A percentile compares a stretch with the other conserved stretches of the same genome.
phyloP scores from a whole-genome alignment of 768 basidiomycete species.

The Suillus clintonianus region DNA sequence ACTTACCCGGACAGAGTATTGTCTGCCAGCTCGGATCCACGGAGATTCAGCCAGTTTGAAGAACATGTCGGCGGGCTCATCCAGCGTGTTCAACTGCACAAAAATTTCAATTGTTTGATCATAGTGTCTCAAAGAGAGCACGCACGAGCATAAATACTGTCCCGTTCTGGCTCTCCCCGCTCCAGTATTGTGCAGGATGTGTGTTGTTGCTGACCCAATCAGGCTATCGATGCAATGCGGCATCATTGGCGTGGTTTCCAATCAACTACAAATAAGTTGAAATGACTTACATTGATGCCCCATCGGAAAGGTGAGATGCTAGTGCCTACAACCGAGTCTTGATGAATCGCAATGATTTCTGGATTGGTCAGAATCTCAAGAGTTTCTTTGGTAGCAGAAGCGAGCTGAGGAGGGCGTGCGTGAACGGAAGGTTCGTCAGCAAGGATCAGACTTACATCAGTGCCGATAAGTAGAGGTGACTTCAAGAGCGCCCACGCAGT shows the following conservation, averaged over 20 bases:
- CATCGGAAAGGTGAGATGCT: conserved; percentile 69
- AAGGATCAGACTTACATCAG: conserved; percentile 43
- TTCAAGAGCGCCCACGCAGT: conserved; percentile 76
- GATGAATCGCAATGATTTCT: conserved; percentile 70
- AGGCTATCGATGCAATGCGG: conserved; percentile 22
- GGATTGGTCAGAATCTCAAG: conserved; percentile 60
- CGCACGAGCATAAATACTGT: conserved; percentile 68
- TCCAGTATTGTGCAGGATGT: conserved; percentile 74
- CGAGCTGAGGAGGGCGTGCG: conserved; percentile 38
- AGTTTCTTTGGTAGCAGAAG: conserved; percentile 48
- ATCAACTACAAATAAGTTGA: not conserved
- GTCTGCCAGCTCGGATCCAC: conserved; percentile 67
- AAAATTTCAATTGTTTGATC: not conserved
- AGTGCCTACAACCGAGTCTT: conserved; percentile 62
- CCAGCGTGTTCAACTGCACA: conserved; percentile 57
- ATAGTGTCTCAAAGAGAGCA: not conserved
- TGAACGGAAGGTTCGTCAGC: not conserved
- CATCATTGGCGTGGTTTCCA: not conserved
- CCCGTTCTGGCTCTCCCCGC: conserved; percentile 64
- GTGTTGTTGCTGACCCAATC: conserved; percentile 41
- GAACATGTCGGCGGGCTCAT: conserved; percentile 55
- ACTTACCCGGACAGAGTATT: conserved; percentile 64
- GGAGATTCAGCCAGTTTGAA: conserved; percentile 71
- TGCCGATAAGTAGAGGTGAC: conserved; percentile 64
- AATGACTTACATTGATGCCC: conserved; percentile 58